phyloP scores from a whole-genome alignment of 2,329 filamentous ascomycete genomes.

The Harringtonia aguacate region DNA sequence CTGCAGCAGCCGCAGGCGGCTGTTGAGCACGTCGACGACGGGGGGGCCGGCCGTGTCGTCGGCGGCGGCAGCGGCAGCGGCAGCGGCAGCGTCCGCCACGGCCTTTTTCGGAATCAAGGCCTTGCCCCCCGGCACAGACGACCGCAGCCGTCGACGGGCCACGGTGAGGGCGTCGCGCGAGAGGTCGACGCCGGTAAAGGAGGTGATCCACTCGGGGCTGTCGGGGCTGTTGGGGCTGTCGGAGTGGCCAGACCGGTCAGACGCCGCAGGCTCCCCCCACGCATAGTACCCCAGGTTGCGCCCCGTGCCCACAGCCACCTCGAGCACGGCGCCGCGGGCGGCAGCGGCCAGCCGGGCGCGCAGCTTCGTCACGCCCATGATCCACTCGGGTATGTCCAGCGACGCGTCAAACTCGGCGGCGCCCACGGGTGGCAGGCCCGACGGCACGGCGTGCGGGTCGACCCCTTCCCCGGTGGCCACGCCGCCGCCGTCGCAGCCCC shows the following conservation, averaged over 20 bases:
- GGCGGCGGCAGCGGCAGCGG: slow-evolving; percentile 20
- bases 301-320: slow-evolving; percentile 53
- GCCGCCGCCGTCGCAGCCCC: slow-evolving; percentile 6
- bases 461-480: slow-evolving; percentile 4
- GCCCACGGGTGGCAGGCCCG: slow-evolving; percentile 25
- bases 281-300: slow-evolving; percentile 49
- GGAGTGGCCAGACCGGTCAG: too few relatives aligned
- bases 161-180: slow-evolving; percentile 50
- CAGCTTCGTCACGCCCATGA: slow-evolving; percentile 43
- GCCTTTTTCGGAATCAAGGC: slow-evolving; percentile 27
- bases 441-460: slow-evolving; percentile 4
- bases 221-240: neutral
- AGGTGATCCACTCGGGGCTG: slow-evolving; percentile 24
- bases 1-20: slow-evolving; percentile 13
- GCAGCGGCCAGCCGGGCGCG: slow-evolving; percentile 35
- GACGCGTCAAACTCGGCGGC: slow-evolving; percentile 48
- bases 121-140: slow-evolving; percentile 27
- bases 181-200: slow-evolving; percentile 53
- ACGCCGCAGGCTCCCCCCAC: too few relatives aligned
- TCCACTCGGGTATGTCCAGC: slow-evolving; percentile 45
- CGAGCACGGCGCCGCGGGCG: slow-evolving; percentile 47
- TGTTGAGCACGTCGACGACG: slow-evolving; percentile 14
- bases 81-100: slow-evolving; percentile 1
- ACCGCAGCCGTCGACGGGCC: slow-evolving; percentile 39
- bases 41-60: slow-evolving; percentile 28